phyloP scores from a whole-genome alignment of 2,329 filamentous ascomycete genomes.

The Beauveria scarabaeidicola region DNA sequence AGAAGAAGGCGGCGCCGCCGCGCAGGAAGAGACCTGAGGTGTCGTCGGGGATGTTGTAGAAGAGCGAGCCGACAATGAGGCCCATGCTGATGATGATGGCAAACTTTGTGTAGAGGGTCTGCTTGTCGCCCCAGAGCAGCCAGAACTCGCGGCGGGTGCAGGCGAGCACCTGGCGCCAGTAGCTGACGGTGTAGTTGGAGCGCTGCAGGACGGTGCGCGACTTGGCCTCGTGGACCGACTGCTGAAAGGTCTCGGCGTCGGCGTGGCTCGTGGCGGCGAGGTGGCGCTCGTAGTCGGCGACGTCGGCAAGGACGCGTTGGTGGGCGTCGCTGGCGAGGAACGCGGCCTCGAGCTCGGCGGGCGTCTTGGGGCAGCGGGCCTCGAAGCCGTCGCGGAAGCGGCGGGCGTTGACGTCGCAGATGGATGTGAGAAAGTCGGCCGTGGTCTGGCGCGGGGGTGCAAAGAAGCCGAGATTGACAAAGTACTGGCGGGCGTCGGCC shows the following conservation, averaged over 20 bases:
- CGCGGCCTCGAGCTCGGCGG: slow-evolving; percentile 56
- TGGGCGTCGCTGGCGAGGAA: slow-evolving; percentile 57
- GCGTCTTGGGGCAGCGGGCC: slow-evolving; percentile 55
- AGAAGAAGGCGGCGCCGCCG: slow-evolving; percentile 39
- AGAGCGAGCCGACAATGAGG: slow-evolving; percentile 70
- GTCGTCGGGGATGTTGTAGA: slow-evolving; percentile 55
- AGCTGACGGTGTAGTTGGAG: slow-evolving; percentile 68
- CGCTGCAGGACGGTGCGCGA: slow-evolving; percentile 59
- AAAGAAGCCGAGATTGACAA: slow-evolving; percentile 61
- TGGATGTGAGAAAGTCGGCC: slow-evolving; percentile 68
- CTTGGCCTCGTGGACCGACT: slow-evolving; percentile 60
- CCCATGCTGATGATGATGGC: slow-evolving; percentile 68
- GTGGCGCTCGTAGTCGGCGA: slow-evolving; percentile 38
- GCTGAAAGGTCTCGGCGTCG: slow-evolving; percentile 57
- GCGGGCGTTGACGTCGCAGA: slow-evolving; percentile 65
- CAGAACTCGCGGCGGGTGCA: slow-evolving; percentile 68
- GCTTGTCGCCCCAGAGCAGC: slow-evolving; percentile 67
- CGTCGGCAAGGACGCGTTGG: slow-evolving; percentile 49
- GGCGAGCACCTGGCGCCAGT: slow-evolving; percentile 60
- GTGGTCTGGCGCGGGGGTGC: slow-evolving; percentile 65
- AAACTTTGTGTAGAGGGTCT: slow-evolving; percentile 67
- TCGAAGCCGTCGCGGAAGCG: slow-evolving; percentile 57
- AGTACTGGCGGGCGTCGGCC: slow-evolving; percentile 57
- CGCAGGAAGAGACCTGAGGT: slow-evolving; percentile 56
- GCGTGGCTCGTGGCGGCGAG: slow-evolving; percentile 45